Evolutionary conservation across 441 rosid genomes (phyloP), one percentile per base, ranked within the genome.

Genomic region (Syzygium syzygioides): DNA sequence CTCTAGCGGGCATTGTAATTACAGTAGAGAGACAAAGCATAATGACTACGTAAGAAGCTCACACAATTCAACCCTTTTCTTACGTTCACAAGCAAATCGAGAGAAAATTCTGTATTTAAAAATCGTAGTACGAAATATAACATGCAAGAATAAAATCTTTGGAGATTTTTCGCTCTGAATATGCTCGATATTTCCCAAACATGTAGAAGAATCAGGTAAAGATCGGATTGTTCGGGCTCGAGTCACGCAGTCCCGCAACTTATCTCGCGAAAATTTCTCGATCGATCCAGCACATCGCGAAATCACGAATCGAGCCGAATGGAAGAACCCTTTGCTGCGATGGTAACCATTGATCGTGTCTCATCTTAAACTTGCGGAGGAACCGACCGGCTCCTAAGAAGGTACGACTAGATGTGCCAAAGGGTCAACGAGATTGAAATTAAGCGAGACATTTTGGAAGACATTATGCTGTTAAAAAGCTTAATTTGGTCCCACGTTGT

Each of bases 1-100:
- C 79, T 32, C 13, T 32, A 34, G 45, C 6, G 5, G 45, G 26
- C 7, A 45, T 68, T 12, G 45, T 68, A 34, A 32, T 34, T 26
- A 18, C 7, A 4, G 13, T 0, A 0, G 25, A 34, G 13, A 66
- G 41, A 45, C 48, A 45, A 2, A 68, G 45, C 7, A 1, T 13
- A 37, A 18, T 32, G 26, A 68, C 25, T 34, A 32, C 45, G 12
- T 34, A 10, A 19, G 48, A 34, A 20, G 34, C 7, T 19, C 79
- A 6, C 14, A 4, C 48, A 2, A 18, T 34, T 32, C 48, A 26
- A 68, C 41, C 79, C 3, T 68, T 68, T 34, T 26, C 25, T 25
- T 34, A 34, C 14, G 14, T 34, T 68, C 79, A 32, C 7, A 3
- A 68, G 79, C 9, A 37, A 34, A 68, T 1, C 13, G 14, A 34